Conservation (phyloP, 306 rosid species). For the Casuarina glauca region DNA sequence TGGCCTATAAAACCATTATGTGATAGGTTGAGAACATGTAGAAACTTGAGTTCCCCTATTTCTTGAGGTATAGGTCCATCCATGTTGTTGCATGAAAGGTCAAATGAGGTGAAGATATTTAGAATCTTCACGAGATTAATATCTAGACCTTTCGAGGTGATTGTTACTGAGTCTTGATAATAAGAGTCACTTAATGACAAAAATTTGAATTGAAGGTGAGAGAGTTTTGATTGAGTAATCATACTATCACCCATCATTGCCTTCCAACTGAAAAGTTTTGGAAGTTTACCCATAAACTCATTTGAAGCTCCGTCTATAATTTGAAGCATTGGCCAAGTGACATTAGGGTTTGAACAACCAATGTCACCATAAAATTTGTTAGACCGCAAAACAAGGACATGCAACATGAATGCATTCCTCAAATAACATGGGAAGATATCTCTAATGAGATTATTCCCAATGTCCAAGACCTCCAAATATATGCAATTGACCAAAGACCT, state of each 20-base stretch:
- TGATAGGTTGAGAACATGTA: constrained; percentile 23
- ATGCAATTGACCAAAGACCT: constrained; percentile 27
- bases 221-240: neutral
- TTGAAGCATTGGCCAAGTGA: constrained; percentile 36
- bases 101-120: constrained; percentile 33
- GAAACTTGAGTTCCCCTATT: constrained; percentile 11
- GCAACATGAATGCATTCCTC: constrained; percentile 25
- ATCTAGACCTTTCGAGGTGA: constrained; percentile 31
- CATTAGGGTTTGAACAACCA: constrained; percentile 5
- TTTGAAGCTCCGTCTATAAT: constrained; percentile 36
- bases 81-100: constrained; percentile 34
- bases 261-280: neutral
- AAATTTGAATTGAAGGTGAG: constrained; percentile 15
- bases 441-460: constrained; percentile 30
- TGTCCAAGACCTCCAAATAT: constrained; percentile 32
- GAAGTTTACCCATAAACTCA: neutral
- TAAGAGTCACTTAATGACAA: neutral
- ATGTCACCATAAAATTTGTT: constrained; percentile 16
- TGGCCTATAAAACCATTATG: constrained; percentile 4
- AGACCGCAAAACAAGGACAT: constrained; percentile 38
- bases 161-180: constrained; percentile 35
- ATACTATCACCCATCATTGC: constrained; percentile 25
- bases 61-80: constrained; percentile 31
- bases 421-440: constrained; percentile 20
- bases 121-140: constrained; percentile 29